Evolutionary conservation across 2,329 filamentous ascomycete species (phyloP).

Genomic region (Diaporthe sp.): DNA sequence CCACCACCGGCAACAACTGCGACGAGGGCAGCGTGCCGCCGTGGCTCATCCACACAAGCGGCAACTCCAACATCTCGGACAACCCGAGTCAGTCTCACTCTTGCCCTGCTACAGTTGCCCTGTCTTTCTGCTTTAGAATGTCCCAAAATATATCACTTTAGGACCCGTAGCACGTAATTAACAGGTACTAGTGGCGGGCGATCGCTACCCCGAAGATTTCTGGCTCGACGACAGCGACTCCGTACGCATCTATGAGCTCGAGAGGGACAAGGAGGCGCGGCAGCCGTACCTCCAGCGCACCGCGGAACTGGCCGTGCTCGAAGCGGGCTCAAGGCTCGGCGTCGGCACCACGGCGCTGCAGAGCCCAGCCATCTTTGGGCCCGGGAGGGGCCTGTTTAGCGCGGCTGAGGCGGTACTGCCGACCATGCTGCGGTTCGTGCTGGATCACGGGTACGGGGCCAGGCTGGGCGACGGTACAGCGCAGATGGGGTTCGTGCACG

Average conservation of each 20-base stretch:
- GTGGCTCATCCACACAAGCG: slow-evolving; percentile 52
- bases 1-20: not conserved
- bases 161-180: too few species aligned
- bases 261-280: slow-evolving; percentile 53
- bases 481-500: slow-evolving; percentile 11
- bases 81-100: slow-evolving; percentile 45
- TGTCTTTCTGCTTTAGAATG: too few species aligned
- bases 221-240: slow-evolving; percentile 56
- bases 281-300: slow-evolving; percentile 59
- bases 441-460: slow-evolving; percentile 10
- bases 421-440: not conserved
- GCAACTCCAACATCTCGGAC: slow-evolving; percentile 60
- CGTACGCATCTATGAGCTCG: slow-evolving; percentile 59
- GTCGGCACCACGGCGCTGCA: slow-evolving; percentile 63
- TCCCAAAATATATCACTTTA: too few species aligned
- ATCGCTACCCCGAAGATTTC: slow-evolving; percentile 47
- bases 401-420: slow-evolving; percentile 56
- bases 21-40: not conserved
- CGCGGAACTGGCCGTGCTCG: slow-evolving; percentile 59
- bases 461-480: slow-evolving; percentile 6
- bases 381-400: slow-evolving; percentile 59
- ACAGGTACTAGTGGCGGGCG: slow-evolving; percentile 47
- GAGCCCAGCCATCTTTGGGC: slow-evolving; percentile 62
- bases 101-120: too few species aligned
- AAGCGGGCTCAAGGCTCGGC: slow-evolving; percentile 53